These are phyloP conservation scores for Cutaneotrichosporon cavernicola DNA, from an alignment of 1,284 basidiomycete species.

Conservation along the genomic window DNA sequence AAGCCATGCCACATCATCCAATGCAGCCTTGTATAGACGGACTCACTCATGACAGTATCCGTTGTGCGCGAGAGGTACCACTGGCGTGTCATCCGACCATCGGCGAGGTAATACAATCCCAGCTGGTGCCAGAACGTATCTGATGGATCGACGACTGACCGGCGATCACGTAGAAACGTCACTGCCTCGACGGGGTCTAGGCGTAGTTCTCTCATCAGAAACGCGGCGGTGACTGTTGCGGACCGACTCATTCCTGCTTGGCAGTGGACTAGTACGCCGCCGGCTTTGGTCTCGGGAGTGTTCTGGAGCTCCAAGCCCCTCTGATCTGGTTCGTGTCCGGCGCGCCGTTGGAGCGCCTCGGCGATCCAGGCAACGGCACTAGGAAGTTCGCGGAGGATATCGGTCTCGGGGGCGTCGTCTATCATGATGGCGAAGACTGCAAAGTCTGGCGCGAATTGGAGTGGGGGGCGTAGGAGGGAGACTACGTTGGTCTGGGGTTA, in stretches of 20 bases:
- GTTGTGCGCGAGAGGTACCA: conserved; percentile 75
- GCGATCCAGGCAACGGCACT: conserved; percentile 76
- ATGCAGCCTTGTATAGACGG: not conserved
- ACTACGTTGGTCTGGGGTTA: conserved; percentile 44
- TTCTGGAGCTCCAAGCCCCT: conserved; percentile 8
- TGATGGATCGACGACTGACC: conserved; percentile 72
- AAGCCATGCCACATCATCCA: too few relatives aligned
- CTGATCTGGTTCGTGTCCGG: not conserved
- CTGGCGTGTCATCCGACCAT: conserved; percentile 69
- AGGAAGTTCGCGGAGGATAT: conserved; percentile 72
- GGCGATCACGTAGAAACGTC: conserved; percentile 62
- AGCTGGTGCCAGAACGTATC: conserved; percentile 74
- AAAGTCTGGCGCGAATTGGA: conserved; percentile 40
- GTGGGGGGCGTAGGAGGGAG: conserved; percentile 43
- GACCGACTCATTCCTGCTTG: conserved; percentile 81
- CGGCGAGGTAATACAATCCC: conserved; percentile 69
- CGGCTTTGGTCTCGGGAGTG: conserved; percentile 57
- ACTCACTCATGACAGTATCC: conserved; percentile 70
- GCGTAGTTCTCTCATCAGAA: conserved; percentile 71
- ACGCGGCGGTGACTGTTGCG: conserved; percentile 76
- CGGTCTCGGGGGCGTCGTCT: conserved; percentile 55
- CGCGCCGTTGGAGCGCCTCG: conserved; percentile 59
- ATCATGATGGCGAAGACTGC: conserved; percentile 46
- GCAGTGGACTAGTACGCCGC: conserved; percentile 80
- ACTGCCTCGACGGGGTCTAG: conserved; percentile 68